Base-by-base conservation (phyloP, 108 stramenopile species). In the Skeletonema marinoi region DNA sequence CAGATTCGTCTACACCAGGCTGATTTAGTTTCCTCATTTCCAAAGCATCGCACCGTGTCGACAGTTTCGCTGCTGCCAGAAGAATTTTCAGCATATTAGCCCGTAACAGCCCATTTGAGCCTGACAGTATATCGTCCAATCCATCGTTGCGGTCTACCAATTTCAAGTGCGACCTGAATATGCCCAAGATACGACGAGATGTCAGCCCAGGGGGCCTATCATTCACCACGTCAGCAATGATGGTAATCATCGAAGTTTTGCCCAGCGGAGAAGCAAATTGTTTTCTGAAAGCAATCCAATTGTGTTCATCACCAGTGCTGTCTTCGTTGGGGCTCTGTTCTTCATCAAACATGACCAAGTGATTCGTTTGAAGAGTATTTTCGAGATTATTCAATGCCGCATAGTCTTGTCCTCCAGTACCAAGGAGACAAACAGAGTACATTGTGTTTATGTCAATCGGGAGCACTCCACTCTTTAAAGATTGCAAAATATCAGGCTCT, bases 371-470 rank as follows among this genome's bases (percentile, higher is more conserved):
- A 32, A 86, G 73, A 17, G 90, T 72, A 12, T 74, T 74, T 69
- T 89, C 88, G 0, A 95, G 54, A 59, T 73, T 86, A 50, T 87
- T 92, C 17, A 84, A 50, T 12, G 91, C 94, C 29, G 91, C 44
- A 75, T 81, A 92, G 46, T 90, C 82, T 54, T 84, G 71, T 14
- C 86, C 88, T 33, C 92, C 92, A 63, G 84, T 79, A n/a, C 83
- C 88, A 21, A 90, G 70, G 14, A 93, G 81, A 66, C 87, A 85
- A 2, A 92, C 32, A 2, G 83, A 81, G 66, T 82, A 82, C 32
- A 95, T 75, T 1, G 91, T 83, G 32, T 81, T 70, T 6, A 95
- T 59, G 60, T 92, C 88, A 29, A 89, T 78, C 21, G 94, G 90
- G 9, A 95, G 75, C 65, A 81, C 73, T 2, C 89, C 89, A n/a